phyloP scores from a whole-genome alignment of 2,329 filamentous ascomycete genomes.

The Aureobasidium vineae region DNA sequence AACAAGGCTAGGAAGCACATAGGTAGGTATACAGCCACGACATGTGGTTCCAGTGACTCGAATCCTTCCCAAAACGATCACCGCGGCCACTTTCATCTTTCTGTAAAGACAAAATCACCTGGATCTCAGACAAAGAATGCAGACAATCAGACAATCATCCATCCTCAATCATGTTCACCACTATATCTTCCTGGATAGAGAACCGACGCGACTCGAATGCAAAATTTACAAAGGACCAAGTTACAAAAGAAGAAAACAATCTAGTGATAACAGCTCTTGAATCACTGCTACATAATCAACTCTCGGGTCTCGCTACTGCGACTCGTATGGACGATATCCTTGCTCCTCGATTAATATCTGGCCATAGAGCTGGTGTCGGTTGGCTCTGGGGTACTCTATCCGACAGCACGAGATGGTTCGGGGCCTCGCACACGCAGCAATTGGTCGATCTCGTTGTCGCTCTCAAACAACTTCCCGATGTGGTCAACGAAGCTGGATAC shows the following conservation, averaged over 20 bases:
- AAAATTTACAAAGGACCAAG: not conserved
- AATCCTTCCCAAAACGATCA: slow-evolving; percentile 3
- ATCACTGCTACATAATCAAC: not conserved
- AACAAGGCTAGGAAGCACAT: not conserved
- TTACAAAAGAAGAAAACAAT: not conserved
- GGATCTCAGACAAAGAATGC: not conserved
- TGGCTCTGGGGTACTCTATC: not conserved
- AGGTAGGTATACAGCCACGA: not conserved
- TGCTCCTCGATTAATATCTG: not conserved
- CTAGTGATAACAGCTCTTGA: not conserved
- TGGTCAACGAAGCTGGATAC: not conserved
- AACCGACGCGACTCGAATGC: not conserved
- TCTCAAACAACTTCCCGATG: not conserved
- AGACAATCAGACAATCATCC: not conserved
- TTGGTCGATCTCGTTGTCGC: not conserved
- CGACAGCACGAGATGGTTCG: not conserved
- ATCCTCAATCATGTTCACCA: not conserved
- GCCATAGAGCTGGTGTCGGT: not conserved
- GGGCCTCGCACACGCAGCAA: not conserved
- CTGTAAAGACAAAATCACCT: not conserved
- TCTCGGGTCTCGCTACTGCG: not conserved
- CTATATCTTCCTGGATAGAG: not conserved
- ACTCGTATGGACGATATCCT: not conserved
- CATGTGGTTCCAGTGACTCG: not conserved
- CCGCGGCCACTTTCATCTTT: not conserved